A percentile compares a stretch with the other conserved stretches of the same genome.
Evolutionary conservation across 257 asterid species (phyloP).

Genomic region (Apocynum venetum): DNA sequence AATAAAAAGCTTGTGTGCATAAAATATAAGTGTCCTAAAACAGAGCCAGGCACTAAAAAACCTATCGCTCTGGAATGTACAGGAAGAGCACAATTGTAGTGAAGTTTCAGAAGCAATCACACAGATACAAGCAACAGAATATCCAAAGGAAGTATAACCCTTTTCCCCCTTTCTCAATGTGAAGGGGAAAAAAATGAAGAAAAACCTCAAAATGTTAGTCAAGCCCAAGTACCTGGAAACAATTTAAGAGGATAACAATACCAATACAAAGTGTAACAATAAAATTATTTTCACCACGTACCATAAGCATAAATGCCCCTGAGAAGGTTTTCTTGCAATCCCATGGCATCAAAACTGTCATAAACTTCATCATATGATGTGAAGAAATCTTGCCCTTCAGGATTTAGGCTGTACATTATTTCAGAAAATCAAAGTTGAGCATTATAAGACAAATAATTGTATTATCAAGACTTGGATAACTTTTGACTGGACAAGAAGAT

Average conservation of each 20-base stretch:
- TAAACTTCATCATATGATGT: slow-evolving; percentile 43
- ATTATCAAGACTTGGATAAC: too few relatives aligned
- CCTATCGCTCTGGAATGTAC: neutral
- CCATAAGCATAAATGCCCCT: slow-evolving; percentile 54
- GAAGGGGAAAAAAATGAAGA: neutral
- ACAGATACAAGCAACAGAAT: neutral
- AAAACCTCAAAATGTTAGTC: neutral
- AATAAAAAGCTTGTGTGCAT: neutral
- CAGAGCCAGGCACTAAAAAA: neutral
- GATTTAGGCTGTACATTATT: slow-evolving; percentile 20
- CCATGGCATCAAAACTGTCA: slow-evolving; percentile 47
- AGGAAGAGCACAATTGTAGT: neutral
- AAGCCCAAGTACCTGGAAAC: neutral
- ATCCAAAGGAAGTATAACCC: neutral
- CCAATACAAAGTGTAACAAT: neutral
- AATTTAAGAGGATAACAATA: neutral
- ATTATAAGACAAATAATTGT: neutral
- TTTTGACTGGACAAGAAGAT: neutral
- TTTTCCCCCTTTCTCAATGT: neutral
- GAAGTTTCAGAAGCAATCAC: neutral
- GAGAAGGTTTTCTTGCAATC: slow-evolving; percentile 45
- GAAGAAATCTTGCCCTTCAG: slow-evolving; percentile 41
- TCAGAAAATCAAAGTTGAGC: neutral
- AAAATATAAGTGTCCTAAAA: neutral
- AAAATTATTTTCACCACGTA: slow-evolving; percentile 5